phyloP scores from a whole-genome alignment of 2,329 filamentous ascomycete genomes.

The Fusarium irregulare region DNA sequence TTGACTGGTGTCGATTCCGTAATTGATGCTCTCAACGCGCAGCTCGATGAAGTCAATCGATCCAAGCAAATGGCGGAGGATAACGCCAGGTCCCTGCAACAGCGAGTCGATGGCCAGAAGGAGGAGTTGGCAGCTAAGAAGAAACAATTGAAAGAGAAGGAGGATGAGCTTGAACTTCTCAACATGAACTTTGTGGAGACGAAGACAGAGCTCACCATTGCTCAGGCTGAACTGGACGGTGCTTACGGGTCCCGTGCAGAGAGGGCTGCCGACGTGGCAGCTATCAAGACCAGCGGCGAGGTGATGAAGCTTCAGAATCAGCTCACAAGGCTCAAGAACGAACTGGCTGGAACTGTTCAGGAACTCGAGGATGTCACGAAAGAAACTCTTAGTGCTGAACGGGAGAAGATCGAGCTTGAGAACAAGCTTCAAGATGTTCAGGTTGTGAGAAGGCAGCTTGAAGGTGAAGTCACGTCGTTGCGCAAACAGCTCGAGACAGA shows the following conservation, averaged over 20 bases:
- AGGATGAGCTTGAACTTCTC: constrained; percentile 62
- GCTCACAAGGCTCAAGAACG: constrained; percentile 62
- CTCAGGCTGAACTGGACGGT: constrained; percentile 70
- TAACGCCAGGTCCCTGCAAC: constrained; percentile 43
- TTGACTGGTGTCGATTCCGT: constrained; percentile 48
- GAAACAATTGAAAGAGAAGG: constrained; percentile 60
- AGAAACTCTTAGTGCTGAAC: constrained; percentile 62
- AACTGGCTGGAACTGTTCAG: constrained; percentile 62
- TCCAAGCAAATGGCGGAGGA: constrained; percentile 47
- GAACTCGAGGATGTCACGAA: constrained; percentile 66
- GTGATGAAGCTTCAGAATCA: constrained; percentile 59
- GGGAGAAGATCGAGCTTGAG: constrained; percentile 60
- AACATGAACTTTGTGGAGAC: constrained; percentile 66
- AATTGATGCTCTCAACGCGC: constrained; percentile 44
- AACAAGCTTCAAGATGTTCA: constrained; percentile 50
- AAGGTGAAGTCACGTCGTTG: constrained; percentile 43
- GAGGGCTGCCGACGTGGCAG: constrained; percentile 68
- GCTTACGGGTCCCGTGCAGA: constrained; percentile 70
- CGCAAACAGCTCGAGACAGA: constrained; percentile 56
- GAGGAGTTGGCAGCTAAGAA: constrained; percentile 50
- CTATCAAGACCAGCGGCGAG: constrained; percentile 62
- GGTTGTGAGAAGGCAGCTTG: constrained; percentile 32
- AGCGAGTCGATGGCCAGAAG: constrained; percentile 37
- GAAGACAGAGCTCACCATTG: constrained; percentile 71
- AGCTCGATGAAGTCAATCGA: constrained; percentile 47